A percentile compares a stretch with the other conserved stretches of the same genome.
Conservation (phyloP, 371 early-diverging fungal genomes). For the Apophysomyces sp. region DNA sequence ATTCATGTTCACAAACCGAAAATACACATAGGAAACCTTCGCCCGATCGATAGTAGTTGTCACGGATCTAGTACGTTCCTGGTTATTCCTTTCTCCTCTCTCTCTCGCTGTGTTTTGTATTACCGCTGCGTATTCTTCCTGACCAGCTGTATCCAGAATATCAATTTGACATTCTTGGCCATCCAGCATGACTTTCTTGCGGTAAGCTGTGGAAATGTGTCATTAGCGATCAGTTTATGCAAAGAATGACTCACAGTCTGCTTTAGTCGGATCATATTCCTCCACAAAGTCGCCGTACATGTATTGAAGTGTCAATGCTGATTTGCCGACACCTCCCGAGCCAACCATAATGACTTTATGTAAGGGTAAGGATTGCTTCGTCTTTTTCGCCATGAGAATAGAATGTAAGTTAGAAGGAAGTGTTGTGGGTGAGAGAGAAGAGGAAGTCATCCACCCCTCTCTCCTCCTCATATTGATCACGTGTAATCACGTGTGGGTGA, state of each 20-base stretch:
- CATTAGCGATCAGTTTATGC: neutral
- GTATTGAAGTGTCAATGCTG: conserved; percentile 83
- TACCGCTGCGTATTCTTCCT: conserved; percentile 84
- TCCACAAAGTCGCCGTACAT: conserved; percentile 92
- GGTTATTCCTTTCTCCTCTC: neutral
- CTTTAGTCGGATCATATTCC: conserved; percentile 92
- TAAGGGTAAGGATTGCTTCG: conserved; percentile 60
- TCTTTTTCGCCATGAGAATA: conserved; percentile 29
- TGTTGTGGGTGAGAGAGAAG: neutral
- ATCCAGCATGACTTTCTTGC: conserved; percentile 64
- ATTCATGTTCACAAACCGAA: conserved; percentile 77
- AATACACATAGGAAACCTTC: conserved; percentile 89
- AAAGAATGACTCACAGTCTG: conserved; percentile 52
- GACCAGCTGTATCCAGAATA: conserved; percentile 90
- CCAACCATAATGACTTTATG: conserved; percentile 92
- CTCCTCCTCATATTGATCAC: too few species aligned
- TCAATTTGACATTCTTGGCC: conserved; percentile 81
- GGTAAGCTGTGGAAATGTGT: conserved; percentile 40
- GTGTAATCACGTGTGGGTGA: too few species aligned
- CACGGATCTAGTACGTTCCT: conserved; percentile 60
- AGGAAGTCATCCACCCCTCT: neutral
- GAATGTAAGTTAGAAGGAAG: neutral
- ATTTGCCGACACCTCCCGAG: conserved; percentile 89
- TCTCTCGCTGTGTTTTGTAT: neutral
- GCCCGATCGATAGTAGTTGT: conserved; percentile 86